Evolutionary conservation across 192 early-diverging fungal genomes (phyloP).

Genomic region (Pilaira anomala): DNA sequence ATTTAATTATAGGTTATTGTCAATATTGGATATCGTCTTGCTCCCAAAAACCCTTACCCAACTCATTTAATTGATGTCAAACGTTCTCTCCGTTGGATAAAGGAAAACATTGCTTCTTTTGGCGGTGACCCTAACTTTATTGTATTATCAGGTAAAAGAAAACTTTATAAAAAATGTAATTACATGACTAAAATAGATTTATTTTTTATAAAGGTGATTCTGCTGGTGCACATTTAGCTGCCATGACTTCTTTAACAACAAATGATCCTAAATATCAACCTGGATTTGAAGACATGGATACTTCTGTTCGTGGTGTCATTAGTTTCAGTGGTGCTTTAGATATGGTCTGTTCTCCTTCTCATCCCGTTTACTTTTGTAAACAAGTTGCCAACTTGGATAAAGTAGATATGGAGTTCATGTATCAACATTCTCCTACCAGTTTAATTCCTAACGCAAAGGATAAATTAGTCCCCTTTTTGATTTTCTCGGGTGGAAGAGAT

Average conservation of each 20-base stretch:
- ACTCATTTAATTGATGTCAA: constrained; percentile 68
- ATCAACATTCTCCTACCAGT: constrained; percentile 1
- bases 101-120: constrained; percentile 53
- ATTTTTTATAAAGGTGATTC: constrained; percentile 25
- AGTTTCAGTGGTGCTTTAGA: constrained; percentile 26
- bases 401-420: constrained; percentile 7
- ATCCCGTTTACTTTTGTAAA: constrained; percentile 19
- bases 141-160: constrained; percentile 47
- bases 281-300: constrained; percentile 34
- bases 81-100: constrained; percentile 66
- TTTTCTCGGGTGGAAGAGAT: constrained; percentile 13
- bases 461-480: constrained; percentile 12
- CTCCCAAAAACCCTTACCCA: constrained; percentile 47
- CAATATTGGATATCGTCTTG: constrained; percentile 56
- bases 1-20: constrained; percentile 54
- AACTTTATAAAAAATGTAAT: not conserved
- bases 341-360: not conserved
- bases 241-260: constrained; percentile 29
- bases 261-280: constrained; percentile 31
- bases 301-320: constrained; percentile 26
- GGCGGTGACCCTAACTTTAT: constrained; percentile 69
- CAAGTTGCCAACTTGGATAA: not conserved
- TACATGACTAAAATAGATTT: not conserved
- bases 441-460: not conserved
- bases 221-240: constrained; percentile 28